Conservation (phyloP, 441 rosid genomes). For the Euphorbia celastroides region DNA sequence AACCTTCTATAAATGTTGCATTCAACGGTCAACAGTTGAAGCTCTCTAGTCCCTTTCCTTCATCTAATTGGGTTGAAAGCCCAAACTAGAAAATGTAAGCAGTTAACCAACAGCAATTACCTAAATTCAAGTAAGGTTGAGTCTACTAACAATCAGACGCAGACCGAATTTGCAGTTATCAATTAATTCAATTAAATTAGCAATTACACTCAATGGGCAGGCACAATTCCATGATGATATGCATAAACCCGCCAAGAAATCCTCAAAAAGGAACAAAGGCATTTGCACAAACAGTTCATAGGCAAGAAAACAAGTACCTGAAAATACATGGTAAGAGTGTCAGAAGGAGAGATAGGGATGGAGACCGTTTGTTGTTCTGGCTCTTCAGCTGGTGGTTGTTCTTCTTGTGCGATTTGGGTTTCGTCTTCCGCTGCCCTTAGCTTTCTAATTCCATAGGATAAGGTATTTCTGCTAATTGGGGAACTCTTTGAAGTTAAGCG, state of each 20-base stretch:
- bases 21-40: too few relatives aligned
- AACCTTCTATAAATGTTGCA: too few relatives aligned
- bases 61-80: background rate
- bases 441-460: constrained; percentile 19
- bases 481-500: constrained; percentile 11
- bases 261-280: background rate
- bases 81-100: background rate
- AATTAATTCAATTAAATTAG: background rate
- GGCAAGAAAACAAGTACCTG: too few relatives aligned
- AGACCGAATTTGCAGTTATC: background rate
- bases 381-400: constrained; percentile 16
- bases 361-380: constrained; percentile 64
- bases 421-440: constrained; percentile 50
- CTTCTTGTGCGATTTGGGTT: constrained; percentile 25
- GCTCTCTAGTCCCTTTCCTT: background rate
- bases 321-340: constrained; percentile 76
- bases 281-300: background rate
- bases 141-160: background rate
- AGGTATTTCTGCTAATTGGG: background rate
- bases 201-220: background rate
- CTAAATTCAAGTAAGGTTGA: too few relatives aligned
- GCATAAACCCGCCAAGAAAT: background rate
- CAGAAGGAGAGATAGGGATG: constrained; percentile 90
- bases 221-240: background rate
- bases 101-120: background rate